Evolutionary conservation across 73 alveolate species (phyloP), one percentile per base, ranked within the genome.

Genomic region (Paraurostyla sp.): DNA sequence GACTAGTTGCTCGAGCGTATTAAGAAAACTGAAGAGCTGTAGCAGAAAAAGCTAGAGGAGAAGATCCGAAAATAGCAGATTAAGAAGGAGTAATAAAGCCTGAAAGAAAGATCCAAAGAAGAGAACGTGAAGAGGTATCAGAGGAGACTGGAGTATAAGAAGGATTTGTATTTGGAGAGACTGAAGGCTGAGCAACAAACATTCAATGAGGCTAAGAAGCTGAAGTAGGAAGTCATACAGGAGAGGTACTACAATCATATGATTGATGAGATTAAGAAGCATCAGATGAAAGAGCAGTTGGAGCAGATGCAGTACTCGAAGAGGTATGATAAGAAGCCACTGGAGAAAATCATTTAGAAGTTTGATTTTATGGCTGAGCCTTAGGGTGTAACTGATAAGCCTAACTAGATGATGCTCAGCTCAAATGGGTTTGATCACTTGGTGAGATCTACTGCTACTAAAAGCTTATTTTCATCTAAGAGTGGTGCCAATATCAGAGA

Each of bases 161-260:
- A 73, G 27, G 86, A 73, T 2, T 50, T 73, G 13, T 73, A 43
- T 50, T 29, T 73, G 32, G n/a, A 73, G 51, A 73, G 51, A 32
- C 51, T 73, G 27, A 45, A 73, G 40, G 69, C 65, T 20, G 65
- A 73, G 86, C 36, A 42, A 32, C 52, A 73, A 36, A 73, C 86
- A 43, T 73, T 48, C 40, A 73, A 73, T 45, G 86, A 73, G 40
- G 71, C 71, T 0, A 73, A 25, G 35, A 73, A 73, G 46, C 86
- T 73, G 25, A 73, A 73, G 42, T 43, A 73, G 42, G 86, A 73
- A 20, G 86, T 73, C 15, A 73, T 73, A 0, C 71, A 73, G 40
- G 86, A 73, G 86, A 43, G 86, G 29, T 73, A 73, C 50, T 73
- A 73, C 50, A 73, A 73, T 73, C 86, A 73, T 36, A 73, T 73